Conservation (phyloP, 805 yeast species). For the Wickerhamomyces tratensis region DNA sequence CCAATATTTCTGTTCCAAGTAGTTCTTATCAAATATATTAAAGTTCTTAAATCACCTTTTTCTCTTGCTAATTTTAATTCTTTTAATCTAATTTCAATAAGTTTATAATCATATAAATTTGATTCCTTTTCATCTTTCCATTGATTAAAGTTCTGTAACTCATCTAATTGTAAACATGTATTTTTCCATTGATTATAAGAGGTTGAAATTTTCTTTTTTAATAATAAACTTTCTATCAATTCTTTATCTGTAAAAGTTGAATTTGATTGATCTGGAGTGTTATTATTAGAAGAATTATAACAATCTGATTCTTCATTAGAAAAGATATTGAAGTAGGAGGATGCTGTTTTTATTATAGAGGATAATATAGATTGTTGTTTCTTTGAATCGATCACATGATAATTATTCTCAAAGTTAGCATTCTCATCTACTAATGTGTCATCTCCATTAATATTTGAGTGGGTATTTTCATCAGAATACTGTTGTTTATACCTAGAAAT, state of each 20-base stretch:
- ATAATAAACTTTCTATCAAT: slow-evolving; percentile 25
- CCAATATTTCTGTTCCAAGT: slow-evolving; percentile 82
- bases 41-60: slow-evolving; percentile 43
- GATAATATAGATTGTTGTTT: too few species aligned
- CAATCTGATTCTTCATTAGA: too few species aligned
- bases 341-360: too few species aligned
- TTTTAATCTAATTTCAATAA: slow-evolving; percentile 40
- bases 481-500: too few species aligned
- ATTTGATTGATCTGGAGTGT: too few species aligned
- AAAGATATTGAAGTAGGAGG: too few species aligned
- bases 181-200: slow-evolving; percentile 61
- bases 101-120: slow-evolving; percentile 61
- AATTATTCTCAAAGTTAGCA: too few species aligned
- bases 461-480: too few species aligned
- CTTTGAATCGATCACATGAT: too few species aligned
- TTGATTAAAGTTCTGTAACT: slow-evolving; percentile 44
- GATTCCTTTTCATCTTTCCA: slow-evolving; percentile 68
- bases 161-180: slow-evolving; percentile 55
- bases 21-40: slow-evolving; percentile 72
- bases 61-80: slow-evolving; percentile 54
- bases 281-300: too few species aligned
- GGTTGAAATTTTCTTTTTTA: slow-evolving; percentile 37
- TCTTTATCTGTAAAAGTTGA: slow-evolving; percentile 17
- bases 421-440: too few species aligned
- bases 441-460: too few species aligned